A percentile compares a stretch with the other conserved stretches of the same genome.
Conservation (phyloP, 352 stramenopile genomes). For the Blastocystis sp. region DNA sequence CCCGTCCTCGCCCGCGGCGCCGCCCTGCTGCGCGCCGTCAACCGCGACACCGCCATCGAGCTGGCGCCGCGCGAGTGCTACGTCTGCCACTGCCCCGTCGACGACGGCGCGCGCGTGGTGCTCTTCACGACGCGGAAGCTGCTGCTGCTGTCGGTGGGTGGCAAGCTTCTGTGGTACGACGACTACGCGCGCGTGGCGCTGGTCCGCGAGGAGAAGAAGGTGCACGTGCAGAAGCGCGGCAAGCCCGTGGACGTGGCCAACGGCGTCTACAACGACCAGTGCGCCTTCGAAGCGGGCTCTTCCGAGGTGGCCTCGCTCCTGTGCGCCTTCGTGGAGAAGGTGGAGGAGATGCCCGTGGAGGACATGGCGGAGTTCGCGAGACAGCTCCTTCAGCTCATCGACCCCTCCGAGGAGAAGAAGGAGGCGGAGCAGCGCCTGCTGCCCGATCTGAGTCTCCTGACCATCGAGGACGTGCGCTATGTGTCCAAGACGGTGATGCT, state of each 20-base stretch:
- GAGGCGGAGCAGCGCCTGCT: not conserved
- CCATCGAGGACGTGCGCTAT: not conserved
- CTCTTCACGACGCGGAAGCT: slow-evolving; percentile 40
- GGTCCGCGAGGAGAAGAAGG: slow-evolving; percentile 19
- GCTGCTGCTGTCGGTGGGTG: slow-evolving; percentile 22
- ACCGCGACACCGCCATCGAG: slow-evolving; percentile 29
- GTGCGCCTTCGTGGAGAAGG: not conserved
- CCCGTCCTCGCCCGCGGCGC: not conserved
- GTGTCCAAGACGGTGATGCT: not conserved
- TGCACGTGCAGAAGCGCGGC: slow-evolving; percentile 2
- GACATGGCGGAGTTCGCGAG: slow-evolving; percentile 35
- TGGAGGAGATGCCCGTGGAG: not conserved
- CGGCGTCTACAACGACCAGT: not conserved
- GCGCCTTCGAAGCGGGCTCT: not conserved
- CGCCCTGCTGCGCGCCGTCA: slow-evolving; percentile 29
- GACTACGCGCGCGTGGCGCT: slow-evolving; percentile 12
- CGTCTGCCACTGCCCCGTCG: slow-evolving; percentile 45
- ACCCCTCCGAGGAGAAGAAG: not conserved
- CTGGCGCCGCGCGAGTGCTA: slow-evolving; percentile 56
- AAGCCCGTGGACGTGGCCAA: not conserved
- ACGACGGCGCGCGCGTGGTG: slow-evolving; percentile 22
- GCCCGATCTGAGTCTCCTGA: slow-evolving; percentile 32
- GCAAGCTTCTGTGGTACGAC: slow-evolving; percentile 19
- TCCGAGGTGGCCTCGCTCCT: not conserved
- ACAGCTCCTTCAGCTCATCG: not conserved